Percentiles rank a stretch among this genome's conserved stretches.
Evolutionary conservation across 345 rosid species (phyloP).

Genomic region (Eucalyptus cloeziana): DNA sequence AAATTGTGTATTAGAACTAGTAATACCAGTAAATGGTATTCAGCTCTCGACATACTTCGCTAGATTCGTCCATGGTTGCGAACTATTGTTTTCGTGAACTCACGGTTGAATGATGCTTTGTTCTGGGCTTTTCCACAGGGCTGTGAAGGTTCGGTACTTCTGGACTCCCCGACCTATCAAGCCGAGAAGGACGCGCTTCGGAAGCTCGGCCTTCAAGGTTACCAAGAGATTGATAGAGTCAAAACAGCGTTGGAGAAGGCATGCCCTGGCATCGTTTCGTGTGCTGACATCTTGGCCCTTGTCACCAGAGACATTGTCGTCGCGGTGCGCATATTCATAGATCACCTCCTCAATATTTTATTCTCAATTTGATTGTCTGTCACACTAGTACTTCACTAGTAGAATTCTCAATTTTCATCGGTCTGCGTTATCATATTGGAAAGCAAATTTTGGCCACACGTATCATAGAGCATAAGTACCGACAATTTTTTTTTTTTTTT

Average conservation of each 20-base stretch:
- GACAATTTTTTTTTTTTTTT: neutral
- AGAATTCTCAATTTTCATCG: neutral
- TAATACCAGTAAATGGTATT: neutral
- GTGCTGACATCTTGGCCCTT: constrained; percentile 60
- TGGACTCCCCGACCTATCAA: constrained; percentile 25
- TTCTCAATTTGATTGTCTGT: neutral
- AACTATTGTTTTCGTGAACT: neutral
- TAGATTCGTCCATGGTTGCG: neutral
- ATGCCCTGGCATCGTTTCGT: constrained; percentile 73
- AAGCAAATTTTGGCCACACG: neutral
- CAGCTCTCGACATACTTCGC: neutral
- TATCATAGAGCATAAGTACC: neutral
- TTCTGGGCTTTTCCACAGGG: constrained; percentile 25
- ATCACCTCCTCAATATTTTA: neutral
- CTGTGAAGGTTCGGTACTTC: constrained; percentile 68
- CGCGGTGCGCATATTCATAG: constrained; percentile 12
- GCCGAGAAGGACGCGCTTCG: constrained; percentile 42
- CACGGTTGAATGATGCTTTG: neutral
- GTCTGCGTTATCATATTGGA: neutral
- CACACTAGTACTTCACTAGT: neutral
- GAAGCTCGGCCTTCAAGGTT: constrained; percentile 49
- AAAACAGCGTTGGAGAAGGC: constrained; percentile 50
- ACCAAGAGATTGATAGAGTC: constrained; percentile 33
- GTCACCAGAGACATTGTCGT: constrained; percentile 46
- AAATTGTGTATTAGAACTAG: too few relatives aligned